A percentile compares a stretch with the other conserved stretches of the same genome.
Conservation (phyloP, 1,284 basidiomycete species). For the Ceratobasidium sp. region DNA sequence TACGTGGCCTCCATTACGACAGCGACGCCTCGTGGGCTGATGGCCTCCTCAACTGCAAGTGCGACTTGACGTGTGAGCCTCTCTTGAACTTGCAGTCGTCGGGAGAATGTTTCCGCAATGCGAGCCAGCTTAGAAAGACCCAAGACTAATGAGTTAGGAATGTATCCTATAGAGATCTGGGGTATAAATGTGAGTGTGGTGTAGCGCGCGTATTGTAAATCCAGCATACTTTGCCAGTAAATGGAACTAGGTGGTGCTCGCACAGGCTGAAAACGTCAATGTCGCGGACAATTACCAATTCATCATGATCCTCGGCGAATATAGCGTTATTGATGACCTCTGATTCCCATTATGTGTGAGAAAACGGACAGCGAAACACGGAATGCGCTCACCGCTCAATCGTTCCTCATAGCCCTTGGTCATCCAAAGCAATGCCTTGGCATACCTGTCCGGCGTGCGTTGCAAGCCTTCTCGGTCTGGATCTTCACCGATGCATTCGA, state of each 20-base stretch:
- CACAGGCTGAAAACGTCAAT: conserved; percentile 98
- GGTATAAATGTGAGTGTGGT: not conserved
- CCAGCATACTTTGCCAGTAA: conserved; percentile 89
- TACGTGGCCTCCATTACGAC: conserved; percentile 99
- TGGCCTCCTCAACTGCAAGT: conserved; percentile 96
- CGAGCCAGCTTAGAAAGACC: conserved; percentile 98
- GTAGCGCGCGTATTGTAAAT: not conserved
- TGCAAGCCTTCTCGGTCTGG: conserved; percentile 92
- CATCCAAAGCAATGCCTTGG: conserved; percentile 99
- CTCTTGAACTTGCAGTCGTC: conserved; percentile 97
- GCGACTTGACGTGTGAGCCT: conserved; percentile 98
- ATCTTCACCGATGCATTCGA: conserved; percentile 99
- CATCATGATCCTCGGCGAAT: conserved; percentile 99
- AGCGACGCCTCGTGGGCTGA: conserved; percentile 96
- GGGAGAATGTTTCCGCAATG: conserved; percentile 97
- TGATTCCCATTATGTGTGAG: conserved; percentile 54
- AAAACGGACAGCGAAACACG: conserved; percentile 18
- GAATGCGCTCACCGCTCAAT: conserved; percentile 73
- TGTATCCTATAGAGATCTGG: conserved; percentile 86
- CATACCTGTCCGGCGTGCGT: conserved; percentile 95
- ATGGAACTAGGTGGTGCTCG: conserved; percentile 99
- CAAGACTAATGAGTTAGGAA: conserved; percentile 94
- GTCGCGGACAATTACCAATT: conserved; percentile 99
- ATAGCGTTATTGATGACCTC: conserved; percentile 99
- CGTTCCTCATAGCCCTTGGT: conserved; percentile 98